phyloP scores from a whole-genome alignment of 768 basidiomycete genomes.

The Nevesoporus exiguus region DNA sequence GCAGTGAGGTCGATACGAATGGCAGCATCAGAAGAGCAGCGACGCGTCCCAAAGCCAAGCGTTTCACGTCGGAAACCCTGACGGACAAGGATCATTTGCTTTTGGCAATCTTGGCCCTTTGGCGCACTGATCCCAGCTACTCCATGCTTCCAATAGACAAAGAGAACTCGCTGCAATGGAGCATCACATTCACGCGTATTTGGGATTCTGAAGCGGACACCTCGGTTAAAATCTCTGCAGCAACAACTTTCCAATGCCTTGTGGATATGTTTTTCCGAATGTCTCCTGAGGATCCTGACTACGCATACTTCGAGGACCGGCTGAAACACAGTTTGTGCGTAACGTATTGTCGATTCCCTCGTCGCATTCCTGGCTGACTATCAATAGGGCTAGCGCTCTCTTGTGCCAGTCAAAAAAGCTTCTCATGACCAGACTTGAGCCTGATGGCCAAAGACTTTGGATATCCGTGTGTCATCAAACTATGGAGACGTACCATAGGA shows the following conservation, averaged over 20 bases:
- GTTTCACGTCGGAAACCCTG: conserved; percentile 54
- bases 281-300: conserved; percentile 37
- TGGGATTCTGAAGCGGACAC: conserved; percentile 65
- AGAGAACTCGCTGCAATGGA: conserved; percentile 45
- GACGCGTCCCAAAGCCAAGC: conserved; percentile 58
- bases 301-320: conserved; percentile 39
- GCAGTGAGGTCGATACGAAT: conserved; percentile 58
- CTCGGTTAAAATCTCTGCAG: conserved; percentile 59
- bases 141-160: conserved; percentile 44
- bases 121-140: conserved; percentile 56
- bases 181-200: conserved; percentile 44
- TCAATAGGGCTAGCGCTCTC: conserved; percentile 21
- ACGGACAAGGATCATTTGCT: conserved; percentile 68
- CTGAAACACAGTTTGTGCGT: conserved; percentile 47
- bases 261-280: conserved; percentile 44
- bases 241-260: conserved; percentile 46
- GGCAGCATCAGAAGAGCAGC: conserved; percentile 53
- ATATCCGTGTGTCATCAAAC: conserved; percentile 59
- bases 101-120: conserved; percentile 65
- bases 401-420: conserved; percentile 56
- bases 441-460: conserved; percentile 66
- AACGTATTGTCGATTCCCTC: conserved; percentile 12
- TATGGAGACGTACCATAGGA: conserved; percentile 52
- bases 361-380: not conserved
- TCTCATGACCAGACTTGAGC: conserved; percentile 54